Evolutionary conservation across 305 asterid species (phyloP).

Genomic region (Fraxinus latifolia): DNA sequence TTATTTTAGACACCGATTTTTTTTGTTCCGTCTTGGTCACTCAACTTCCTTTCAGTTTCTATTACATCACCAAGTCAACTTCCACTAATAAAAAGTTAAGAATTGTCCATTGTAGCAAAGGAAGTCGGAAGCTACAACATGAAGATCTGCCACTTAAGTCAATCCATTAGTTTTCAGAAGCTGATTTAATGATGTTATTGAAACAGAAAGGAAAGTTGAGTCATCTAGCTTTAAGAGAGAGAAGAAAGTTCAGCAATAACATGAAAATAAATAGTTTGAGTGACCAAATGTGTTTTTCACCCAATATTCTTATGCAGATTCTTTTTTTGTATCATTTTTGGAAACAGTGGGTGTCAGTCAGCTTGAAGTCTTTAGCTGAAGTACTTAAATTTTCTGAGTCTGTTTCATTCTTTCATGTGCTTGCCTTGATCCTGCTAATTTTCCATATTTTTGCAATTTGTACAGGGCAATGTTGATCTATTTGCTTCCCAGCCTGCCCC

Average conservation of each 20-base stretch:
- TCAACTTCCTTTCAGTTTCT: not conserved
- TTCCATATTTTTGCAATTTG: slow-evolving; percentile 13
- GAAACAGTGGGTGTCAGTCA: not conserved
- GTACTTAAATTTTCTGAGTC: not conserved
- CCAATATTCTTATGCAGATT: not conserved
- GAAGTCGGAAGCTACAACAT: not conserved
- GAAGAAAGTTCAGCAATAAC: not conserved
- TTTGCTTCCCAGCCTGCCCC: slow-evolving; percentile 64
- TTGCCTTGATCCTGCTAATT: slow-evolving; percentile 9
- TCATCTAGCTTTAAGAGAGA: not conserved
- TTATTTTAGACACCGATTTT: not conserved
- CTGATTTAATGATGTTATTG: not conserved
- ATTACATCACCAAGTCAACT: not conserved
- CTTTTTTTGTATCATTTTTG: not conserved
- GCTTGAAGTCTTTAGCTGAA: not conserved
- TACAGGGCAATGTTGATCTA: slow-evolving; percentile 60
- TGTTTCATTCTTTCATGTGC: slow-evolving; percentile 3
- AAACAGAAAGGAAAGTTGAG: not conserved
- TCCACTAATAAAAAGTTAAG: not conserved
- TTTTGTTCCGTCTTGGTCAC: not conserved
- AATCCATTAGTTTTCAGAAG: not conserved
- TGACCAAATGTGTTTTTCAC: not conserved
- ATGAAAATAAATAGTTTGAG: not conserved
- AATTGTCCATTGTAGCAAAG: not conserved
- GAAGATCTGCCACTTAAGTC: not conserved